A percentile compares a stretch with the other conserved stretches of the same genome.
These are phyloP conservation scores for Sporothrix dimorphospora DNA, from an alignment of 2,329 filamentous ascomycete genomes.

Conservation along the genomic window DNA sequence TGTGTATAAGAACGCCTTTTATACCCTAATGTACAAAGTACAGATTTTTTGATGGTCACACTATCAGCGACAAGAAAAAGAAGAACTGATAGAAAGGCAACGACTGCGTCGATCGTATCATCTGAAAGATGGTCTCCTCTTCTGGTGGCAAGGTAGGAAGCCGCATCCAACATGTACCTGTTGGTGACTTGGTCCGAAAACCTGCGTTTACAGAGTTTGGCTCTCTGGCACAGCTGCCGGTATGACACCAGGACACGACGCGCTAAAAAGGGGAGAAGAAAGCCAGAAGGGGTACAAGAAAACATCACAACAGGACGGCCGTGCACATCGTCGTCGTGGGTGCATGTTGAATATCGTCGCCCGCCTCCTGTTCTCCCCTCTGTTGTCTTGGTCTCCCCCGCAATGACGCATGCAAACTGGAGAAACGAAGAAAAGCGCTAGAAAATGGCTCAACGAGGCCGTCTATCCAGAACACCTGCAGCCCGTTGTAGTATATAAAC, in stretches of 20 bases:
- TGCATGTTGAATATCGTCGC: neutral
- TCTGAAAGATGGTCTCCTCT: neutral
- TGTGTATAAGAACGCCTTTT: constrained; percentile 12
- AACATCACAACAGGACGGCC: neutral
- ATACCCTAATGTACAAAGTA: neutral
- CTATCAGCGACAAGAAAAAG: neutral
- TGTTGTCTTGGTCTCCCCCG: neutral
- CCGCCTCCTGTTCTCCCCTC: neutral
- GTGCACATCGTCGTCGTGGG: too few species aligned
- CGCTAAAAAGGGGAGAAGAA: too few species aligned
- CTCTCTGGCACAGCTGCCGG: neutral
- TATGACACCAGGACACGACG: neutral
- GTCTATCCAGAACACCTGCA: constrained; percentile 23
- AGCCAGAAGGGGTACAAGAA: neutral
- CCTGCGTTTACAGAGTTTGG: neutral
- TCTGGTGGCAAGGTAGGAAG: neutral
- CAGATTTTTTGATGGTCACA: neutral
- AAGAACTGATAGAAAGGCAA: neutral
- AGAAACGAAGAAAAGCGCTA: too few species aligned
- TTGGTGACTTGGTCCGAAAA: neutral
- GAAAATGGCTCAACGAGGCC: constrained; percentile 25
- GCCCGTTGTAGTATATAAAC: neutral
- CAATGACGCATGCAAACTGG: constrained; percentile 6
- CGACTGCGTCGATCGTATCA: neutral
- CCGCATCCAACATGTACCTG: neutral